phyloP scores from a whole-genome alignment of 495 filamentous ascomycete genomes.

The Stereocaulon alpinum region DNA sequence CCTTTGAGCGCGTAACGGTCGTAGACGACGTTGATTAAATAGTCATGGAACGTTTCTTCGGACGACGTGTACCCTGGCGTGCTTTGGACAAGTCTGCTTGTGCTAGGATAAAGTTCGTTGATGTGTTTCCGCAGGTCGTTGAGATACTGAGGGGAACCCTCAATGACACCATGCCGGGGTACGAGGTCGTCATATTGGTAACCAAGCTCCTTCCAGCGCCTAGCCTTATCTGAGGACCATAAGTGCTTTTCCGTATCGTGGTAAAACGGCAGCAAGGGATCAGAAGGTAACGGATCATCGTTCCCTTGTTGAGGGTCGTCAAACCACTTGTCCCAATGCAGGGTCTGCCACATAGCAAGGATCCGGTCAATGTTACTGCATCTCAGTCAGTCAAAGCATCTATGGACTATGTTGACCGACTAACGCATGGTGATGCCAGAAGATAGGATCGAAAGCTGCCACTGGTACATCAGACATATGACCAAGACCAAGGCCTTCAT shows the following conservation, averaged over 20 bases:
- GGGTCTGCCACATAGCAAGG: constrained; percentile 5
- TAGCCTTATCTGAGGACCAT: not conserved
- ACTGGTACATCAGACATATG: constrained; percentile 34
- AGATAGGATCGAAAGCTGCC: constrained; percentile 36
- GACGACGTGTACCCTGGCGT: not conserved
- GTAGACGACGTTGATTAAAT: constrained; percentile 2
- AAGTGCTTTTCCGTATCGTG: not conserved
- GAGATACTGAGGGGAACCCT: not conserved
- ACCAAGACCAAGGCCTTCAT: constrained; percentile 26
- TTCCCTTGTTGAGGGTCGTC: not conserved
- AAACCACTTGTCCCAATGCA: constrained; percentile 5
- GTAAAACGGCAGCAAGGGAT: not conserved
- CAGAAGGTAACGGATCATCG: not conserved
- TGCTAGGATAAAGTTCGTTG: not conserved
- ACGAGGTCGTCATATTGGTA: not conserved
- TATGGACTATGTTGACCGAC: constrained; percentile 7
- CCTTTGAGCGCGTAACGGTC: constrained; percentile 2
- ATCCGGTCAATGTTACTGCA: constrained; percentile 5
- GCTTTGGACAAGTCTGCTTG: not conserved
- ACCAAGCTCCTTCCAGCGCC: not conserved
- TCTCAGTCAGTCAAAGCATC: not conserved
- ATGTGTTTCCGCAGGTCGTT: not conserved
- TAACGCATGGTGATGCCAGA: constrained; percentile 33
- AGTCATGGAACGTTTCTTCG: not conserved
- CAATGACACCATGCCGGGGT: not conserved